Percentiles rank a stretch among this genome's conserved stretches.
phyloP scores from a whole-genome alignment of 2,329 filamentous ascomycete genomes.

The Fusarium xylarioides region DNA sequence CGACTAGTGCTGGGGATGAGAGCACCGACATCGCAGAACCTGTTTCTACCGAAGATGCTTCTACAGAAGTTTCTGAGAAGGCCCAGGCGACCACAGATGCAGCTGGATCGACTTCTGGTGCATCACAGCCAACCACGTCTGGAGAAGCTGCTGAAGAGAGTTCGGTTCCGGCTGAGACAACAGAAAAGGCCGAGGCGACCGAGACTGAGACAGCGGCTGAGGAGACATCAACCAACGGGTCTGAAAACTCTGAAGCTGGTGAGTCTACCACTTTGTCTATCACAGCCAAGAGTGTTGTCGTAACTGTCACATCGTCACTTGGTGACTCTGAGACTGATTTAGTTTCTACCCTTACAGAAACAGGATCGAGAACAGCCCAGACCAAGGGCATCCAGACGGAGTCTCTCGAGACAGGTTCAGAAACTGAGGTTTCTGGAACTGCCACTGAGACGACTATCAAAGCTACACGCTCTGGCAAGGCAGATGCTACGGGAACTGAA shows the following conservation, averaged over 20 bases:
- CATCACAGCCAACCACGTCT: slow-evolving; percentile 19
- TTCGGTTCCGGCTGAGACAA: slow-evolving; percentile 3
- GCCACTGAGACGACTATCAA: slow-evolving; percentile 8
- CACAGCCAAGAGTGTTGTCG: neutral
- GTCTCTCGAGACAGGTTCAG: neutral
- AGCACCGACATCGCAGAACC: neutral
- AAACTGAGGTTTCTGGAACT: slow-evolving; percentile 7
- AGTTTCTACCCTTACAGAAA: slow-evolving; percentile 18
- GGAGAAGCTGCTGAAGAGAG: slow-evolving; percentile 2
- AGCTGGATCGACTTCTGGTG: slow-evolving; percentile 5
- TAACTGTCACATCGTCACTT: slow-evolving; percentile 3
- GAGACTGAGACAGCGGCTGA: slow-evolving; percentile 26
- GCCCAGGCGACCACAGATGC: neutral
- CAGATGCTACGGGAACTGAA: neutral
- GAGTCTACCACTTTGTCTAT: slow-evolving; percentile 21
- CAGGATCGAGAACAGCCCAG: slow-evolving; percentile 12
- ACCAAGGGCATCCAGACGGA: slow-evolving; percentile 5
- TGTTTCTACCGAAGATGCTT: neutral
- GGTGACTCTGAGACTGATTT: slow-evolving; percentile 22
- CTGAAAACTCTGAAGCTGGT: slow-evolving; percentile 33
- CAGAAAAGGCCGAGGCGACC: slow-evolving; percentile 3
- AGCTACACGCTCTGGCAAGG: neutral
- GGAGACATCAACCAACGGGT: slow-evolving; percentile 27
- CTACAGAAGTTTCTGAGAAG: neutral
- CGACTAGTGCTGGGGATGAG: neutral